These are phyloP conservation scores for Ophiostoma ips DNA, from an alignment of 2,329 filamentous ascomycete genomes.

Conservation along the genomic window DNA sequence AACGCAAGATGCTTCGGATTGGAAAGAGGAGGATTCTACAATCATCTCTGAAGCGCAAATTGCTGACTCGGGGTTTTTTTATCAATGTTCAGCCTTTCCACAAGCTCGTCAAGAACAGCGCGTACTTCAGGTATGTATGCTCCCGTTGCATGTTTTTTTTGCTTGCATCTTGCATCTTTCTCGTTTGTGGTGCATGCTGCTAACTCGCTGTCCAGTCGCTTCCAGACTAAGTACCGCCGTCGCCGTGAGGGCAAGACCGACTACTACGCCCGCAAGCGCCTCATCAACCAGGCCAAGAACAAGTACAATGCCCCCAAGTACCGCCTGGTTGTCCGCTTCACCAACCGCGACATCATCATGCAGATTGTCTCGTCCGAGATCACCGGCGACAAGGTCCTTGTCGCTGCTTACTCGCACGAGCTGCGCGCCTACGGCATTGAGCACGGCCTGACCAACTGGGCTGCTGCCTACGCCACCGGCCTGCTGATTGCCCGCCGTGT, in stretches of 20 bases:
- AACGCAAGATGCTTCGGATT: conserved; percentile 97
- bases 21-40: conserved; percentile 24
- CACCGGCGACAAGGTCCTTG: conserved; percentile 93
- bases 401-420: conserved; percentile 89
- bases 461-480: conserved; percentile 91
- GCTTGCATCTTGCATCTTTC: too few relatives aligned
- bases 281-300: conserved; percentile 99
- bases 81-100: conserved; percentile 59
- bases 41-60: conserved; percentile 87
- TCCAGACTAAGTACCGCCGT: conserved; percentile 99
- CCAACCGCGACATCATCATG: conserved; percentile 97
- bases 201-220: conserved; percentile 50
- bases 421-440: conserved; percentile 93
- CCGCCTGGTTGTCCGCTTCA: conserved; percentile 97
- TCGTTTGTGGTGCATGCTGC: not conserved
- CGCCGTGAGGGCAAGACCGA: conserved; percentile 95
- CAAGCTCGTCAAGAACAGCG: conserved; percentile 94
- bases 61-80: conserved; percentile 80
- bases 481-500: conserved; percentile 93
- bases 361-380: conserved; percentile 97
- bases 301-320: conserved; percentile 99
- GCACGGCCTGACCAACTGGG: conserved; percentile 99
- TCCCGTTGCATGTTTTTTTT: not conserved
- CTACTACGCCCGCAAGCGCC: conserved; percentile 99
- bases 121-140: conserved; percentile 74